These are phyloP conservation scores for Blastobotrys muscicola DNA, from an alignment of 805 yeast species.

Conservation along the genomic window DNA sequence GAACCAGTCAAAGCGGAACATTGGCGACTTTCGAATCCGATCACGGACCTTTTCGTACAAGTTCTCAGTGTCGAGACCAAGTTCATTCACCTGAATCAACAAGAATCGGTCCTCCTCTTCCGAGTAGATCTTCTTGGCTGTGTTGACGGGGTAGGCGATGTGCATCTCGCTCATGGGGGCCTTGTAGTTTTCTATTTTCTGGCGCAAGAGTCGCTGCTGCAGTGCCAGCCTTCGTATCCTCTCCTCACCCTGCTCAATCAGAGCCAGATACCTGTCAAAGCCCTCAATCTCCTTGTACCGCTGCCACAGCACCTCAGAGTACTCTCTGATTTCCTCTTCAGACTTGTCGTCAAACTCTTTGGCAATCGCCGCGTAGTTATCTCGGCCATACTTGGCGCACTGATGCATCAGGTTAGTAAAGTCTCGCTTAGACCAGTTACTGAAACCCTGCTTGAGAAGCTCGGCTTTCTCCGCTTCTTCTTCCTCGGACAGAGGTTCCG, in stretches of 20 bases:
- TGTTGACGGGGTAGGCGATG: constrained; percentile 65
- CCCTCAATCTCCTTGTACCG: constrained; percentile 75
- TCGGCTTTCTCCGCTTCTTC: constrained; percentile 62
- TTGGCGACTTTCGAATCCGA: constrained; percentile 56
- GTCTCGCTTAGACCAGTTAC: constrained; percentile 78
- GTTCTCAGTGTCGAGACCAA: constrained; percentile 71
- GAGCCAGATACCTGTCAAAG: constrained; percentile 70
- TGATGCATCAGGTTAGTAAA: constrained; percentile 71
- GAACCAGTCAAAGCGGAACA: constrained; percentile 81
- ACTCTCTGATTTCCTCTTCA: constrained; percentile 64
- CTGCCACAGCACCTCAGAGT: constrained; percentile 72
- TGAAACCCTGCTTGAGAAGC: constrained; percentile 57
- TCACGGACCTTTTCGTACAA: constrained; percentile 68
- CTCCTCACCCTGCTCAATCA: constrained; percentile 85
- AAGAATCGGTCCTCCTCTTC: constrained; percentile 88
- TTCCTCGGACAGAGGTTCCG: constrained; percentile 67
- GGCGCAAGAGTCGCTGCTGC: constrained; percentile 69
- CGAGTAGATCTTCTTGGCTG: constrained; percentile 58
- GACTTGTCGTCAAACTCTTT: constrained; percentile 65
- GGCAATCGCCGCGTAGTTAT: constrained; percentile 58
- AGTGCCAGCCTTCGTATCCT: constrained; percentile 50
- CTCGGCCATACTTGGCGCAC: constrained; percentile 71
- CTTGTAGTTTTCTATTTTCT: constrained; percentile 57
- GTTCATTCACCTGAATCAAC: constrained; percentile 61
- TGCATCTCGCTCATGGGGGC: constrained; percentile 70